Conservation (phyloP, 179 eudicot genomes). For the Silene coronaria region DNA sequence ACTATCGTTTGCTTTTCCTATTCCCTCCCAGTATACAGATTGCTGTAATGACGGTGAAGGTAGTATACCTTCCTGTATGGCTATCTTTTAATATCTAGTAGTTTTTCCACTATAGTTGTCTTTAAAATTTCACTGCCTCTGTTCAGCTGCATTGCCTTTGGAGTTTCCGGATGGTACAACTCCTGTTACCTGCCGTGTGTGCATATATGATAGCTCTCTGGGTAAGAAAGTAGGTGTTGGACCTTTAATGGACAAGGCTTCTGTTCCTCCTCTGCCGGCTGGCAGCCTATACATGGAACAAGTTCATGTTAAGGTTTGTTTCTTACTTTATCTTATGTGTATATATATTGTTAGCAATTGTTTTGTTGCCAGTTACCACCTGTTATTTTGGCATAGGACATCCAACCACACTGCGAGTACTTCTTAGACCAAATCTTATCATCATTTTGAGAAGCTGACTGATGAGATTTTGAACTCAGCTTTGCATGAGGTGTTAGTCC, state of each 20-base stretch:
- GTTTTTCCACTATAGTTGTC: neutral
- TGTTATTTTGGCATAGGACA: neutral
- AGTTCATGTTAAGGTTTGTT: constrained; percentile 76
- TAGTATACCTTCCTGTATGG: constrained; percentile 21
- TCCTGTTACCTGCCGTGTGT: constrained; percentile 93
- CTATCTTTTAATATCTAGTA: constrained; percentile 5
- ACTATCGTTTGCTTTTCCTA: constrained; percentile 86
- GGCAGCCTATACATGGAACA: constrained; percentile 97
- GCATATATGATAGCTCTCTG: constrained; percentile 74
- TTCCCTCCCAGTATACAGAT: constrained; percentile 75
- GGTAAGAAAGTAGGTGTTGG: constrained; percentile 90
- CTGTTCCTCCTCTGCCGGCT: constrained; percentile 63
- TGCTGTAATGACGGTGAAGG: constrained; percentile 78
- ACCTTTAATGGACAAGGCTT: constrained; percentile 67
- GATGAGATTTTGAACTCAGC: neutral
- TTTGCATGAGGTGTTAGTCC: neutral
- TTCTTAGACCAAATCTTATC: neutral
- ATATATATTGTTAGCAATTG: neutral
- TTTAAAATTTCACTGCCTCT: constrained; percentile 7
- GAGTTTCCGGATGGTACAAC: constrained; percentile 99
- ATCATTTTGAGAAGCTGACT: neutral
- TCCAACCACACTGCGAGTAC: neutral
- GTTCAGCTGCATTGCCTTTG: constrained; percentile 76
- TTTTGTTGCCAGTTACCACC: neutral
- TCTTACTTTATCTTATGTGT: constrained; percentile 13